Conservation (phyloP, 2,329 filamentous ascomycete species). For the Epichloe coenophiala region DNA sequence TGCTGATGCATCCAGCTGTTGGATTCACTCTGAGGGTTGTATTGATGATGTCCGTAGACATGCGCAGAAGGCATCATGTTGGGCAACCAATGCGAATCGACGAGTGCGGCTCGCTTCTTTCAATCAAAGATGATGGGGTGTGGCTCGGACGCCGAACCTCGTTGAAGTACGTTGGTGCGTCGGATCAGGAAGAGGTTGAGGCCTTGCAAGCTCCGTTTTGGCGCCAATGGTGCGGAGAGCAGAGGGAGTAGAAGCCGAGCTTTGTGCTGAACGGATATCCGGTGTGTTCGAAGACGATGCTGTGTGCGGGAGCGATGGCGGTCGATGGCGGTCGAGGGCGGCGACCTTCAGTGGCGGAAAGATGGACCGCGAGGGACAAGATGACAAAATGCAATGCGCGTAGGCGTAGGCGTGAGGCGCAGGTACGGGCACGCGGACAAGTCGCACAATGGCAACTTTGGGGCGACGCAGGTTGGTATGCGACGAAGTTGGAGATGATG, state of each 20-base stretch:
- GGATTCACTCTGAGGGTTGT: conserved; percentile 47
- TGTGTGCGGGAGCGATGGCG: not conserved
- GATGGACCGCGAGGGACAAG: not conserved
- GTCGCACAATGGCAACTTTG: not conserved
- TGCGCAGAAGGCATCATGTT: conserved; percentile 51
- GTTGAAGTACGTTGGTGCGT: too few relatives aligned
- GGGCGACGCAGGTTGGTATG: not conserved
- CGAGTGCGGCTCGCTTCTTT: not conserved
- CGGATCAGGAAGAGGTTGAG: too few relatives aligned
- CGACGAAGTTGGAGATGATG: conserved; percentile 1
- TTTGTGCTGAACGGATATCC: too few relatives aligned
- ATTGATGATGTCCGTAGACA: conserved; percentile 56
- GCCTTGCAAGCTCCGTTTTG: too few relatives aligned
- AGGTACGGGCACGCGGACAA: not conserved
- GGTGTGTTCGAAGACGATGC: too few relatives aligned
- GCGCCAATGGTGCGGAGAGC: too few relatives aligned
- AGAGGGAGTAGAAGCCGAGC: too few relatives aligned
- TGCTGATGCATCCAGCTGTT: conserved; percentile 57
- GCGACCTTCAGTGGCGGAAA: not conserved
- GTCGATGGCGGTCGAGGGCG: not conserved
- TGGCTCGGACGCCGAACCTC: too few relatives aligned
- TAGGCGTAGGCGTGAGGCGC: not conserved
- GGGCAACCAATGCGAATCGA: conserved; percentile 5
- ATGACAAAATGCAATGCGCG: not conserved
- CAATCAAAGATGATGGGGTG: too few relatives aligned